These are phyloP conservation scores for Mycosarcoma maydis DNA, from an alignment of 1,284 basidiomycete species.

Conservation along the genomic window DNA sequence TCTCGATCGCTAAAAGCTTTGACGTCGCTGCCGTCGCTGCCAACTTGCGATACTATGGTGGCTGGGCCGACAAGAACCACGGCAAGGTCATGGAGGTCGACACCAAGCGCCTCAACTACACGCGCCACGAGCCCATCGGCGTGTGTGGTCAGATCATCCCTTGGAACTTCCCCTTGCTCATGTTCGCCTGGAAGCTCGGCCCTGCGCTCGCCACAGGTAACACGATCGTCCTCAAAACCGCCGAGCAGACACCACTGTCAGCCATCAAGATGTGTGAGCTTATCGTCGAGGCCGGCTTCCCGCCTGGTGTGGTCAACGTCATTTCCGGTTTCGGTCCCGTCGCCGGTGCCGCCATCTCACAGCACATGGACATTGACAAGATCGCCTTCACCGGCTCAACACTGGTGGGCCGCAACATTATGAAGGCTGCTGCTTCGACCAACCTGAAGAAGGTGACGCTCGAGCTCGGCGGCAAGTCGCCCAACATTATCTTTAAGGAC, in stretches of 20 bases:
- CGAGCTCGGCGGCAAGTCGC: slow-evolving; percentile 83
- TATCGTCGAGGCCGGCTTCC: slow-evolving; percentile 81
- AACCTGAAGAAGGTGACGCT: slow-evolving; percentile 85
- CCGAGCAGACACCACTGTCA: slow-evolving; percentile 77
- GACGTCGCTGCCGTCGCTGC: slow-evolving; percentile 79
- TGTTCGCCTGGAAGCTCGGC: slow-evolving; percentile 72
- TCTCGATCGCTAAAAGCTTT: slow-evolving; percentile 73
- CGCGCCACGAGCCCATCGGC: slow-evolving; percentile 89
- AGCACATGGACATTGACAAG: slow-evolving; percentile 78
- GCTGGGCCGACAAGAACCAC: slow-evolving; percentile 78
- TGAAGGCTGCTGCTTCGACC: slow-evolving; percentile 84
- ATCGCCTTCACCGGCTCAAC: slow-evolving; percentile 73
- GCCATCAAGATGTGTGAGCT: slow-evolving; percentile 80
- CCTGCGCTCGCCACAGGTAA: slow-evolving; percentile 69
- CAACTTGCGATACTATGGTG: slow-evolving; percentile 74
- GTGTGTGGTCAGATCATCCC: slow-evolving; percentile 72
- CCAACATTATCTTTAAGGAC: slow-evolving; percentile 80
- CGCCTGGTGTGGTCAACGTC: slow-evolving; percentile 76
- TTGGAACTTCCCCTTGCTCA: slow-evolving; percentile 76
- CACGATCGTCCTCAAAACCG: slow-evolving; percentile 72
- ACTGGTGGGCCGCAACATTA: slow-evolving; percentile 77
- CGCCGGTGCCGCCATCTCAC: slow-evolving; percentile 75
- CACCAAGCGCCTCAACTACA: slow-evolving; percentile 75
- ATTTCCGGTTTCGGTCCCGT: slow-evolving; percentile 83
- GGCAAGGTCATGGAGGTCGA: slow-evolving; percentile 85